Base-by-base conservation (phyloP, 257 asterid species). In the Phtheirospermum japonicum region DNA sequence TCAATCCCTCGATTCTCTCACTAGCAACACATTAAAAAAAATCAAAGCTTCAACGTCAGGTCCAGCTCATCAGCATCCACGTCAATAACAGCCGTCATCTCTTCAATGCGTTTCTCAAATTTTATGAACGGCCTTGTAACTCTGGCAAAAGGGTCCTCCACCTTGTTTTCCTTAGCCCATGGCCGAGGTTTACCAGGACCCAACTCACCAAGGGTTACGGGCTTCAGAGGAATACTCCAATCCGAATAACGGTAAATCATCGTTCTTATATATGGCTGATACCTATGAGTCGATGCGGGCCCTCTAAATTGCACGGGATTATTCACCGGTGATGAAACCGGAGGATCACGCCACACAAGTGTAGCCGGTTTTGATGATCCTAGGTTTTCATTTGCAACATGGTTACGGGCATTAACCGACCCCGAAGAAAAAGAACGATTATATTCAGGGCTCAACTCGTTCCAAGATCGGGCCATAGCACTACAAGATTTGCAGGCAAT, bases 31-130 rank as follows among this genome's bases (percentile, higher is more conserved):
- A 6, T 42, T 16, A 11, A 11, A 50, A 50, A 18, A 5, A 11
- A 50, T 50, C 31, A 50, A 50, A 50, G 56, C 14, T 50, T 48
- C 54, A 48, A 48, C 11, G 54, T 48, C 54, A 48, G 18, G 11
- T 48, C 54, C 54, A 48, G 42, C 42, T 36, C 42, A 2, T 36
- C 42, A 36, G 8, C 42, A 36, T 36, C 42, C 11, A 36, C 42
- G 4, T 36, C 11, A 36, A 36, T 9, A 36, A 6, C 11, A 87
- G 91, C 83, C 4, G 6, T 32, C 10, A 28, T 55, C 40, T 55
- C 40, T n/a, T 30, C 13, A 20, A 19, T 20, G 13, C 32, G 32
- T 13, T 50, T 4, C 7, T 50, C 57, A 5, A 50, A 32, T 50
- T 50, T 2, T 32, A 50, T 50, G 14, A 18, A 20, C 8, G 57